A percentile compares a stretch with the other conserved stretches of the same genome.
phyloP scores from a whole-genome alignment of 306 rosid species.

The Lathyrus tuberosus region DNA sequence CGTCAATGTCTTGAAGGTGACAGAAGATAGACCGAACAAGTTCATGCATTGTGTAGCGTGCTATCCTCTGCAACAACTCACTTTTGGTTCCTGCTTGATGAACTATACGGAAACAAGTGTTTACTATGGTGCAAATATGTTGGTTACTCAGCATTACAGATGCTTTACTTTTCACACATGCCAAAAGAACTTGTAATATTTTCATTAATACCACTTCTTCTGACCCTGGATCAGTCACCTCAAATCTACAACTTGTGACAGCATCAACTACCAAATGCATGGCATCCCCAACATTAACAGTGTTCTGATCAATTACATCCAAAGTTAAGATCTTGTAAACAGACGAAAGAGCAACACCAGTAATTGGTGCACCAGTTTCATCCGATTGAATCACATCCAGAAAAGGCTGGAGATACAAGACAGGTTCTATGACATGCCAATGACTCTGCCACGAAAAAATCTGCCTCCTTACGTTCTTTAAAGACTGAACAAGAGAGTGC shows the following conservation, averaged over 20 bases:
- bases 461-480: constrained; percentile 76
- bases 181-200: constrained; percentile 91
- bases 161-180: constrained; percentile 93
- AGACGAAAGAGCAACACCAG: constrained; percentile 89
- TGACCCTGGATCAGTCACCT: constrained; percentile 97
- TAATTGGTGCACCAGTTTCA: constrained; percentile 96
- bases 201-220: constrained; percentile 96
- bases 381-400: constrained; percentile 91
- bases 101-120: constrained; percentile 93
- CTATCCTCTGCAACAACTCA: constrained; percentile 92
- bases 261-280: constrained; percentile 97
- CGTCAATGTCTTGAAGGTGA: constrained; percentile 79
- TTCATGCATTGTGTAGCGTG: constrained; percentile 95
- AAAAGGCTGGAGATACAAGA: constrained; percentile 85
- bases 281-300: constrained; percentile 76
- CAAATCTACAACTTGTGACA: constrained; percentile 95
- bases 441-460: constrained; percentile 81
- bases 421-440: constrained; percentile 85
- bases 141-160: constrained; percentile 88
- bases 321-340: constrained; percentile 92
- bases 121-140: constrained; percentile 89
- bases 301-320: constrained; percentile 83
- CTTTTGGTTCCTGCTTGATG: constrained; percentile 97
- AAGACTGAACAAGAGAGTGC: constrained; percentile 82
- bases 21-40: constrained; percentile 87